Base-by-base conservation (phyloP, 2,329 filamentous ascomycete species). In the Aspergillus carbonarius region DNA sequence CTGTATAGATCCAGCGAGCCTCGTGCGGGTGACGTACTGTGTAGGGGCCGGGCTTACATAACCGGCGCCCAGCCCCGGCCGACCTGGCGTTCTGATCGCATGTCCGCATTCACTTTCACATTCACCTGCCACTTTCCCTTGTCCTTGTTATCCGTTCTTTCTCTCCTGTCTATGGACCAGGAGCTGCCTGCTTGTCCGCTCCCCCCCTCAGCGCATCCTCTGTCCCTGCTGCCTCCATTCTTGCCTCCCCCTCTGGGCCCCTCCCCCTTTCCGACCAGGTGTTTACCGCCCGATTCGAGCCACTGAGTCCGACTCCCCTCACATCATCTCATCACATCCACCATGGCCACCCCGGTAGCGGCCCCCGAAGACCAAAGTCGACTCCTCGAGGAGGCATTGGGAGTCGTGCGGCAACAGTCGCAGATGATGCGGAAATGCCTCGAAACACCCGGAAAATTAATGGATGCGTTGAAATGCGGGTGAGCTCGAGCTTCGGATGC, bases 381-480 rank as follows among this genome's bases (percentile, higher is more conserved):
- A 72, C 86, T 99, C 81, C 88, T 99, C 69, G 95, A 99, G 81
- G 95, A 99, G 88, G 95, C 96, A 72, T 82, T 98, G 78, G 87
- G 90, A 62, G 93, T 96, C 54, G 96, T 99, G 78, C 91, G 93
- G 79, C 93, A 98, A 80, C 96, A 99, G 85, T 95, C 93, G 60
- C 87, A 88, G 72, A 85, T 96, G 75, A 99, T 99, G 95, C 92
- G 93, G 81, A 93, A 96, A 82, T 98, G 93, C 72, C 85, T 99
- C 61, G 96, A 99, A 75, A 96, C 92, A 9, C 93, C 95, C 6
- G 93, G 95, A 65, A 99, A 99, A 85, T 88, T 99, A 66, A 99
- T 99, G 95, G 95, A 99, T 82, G 95, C 95, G 70, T 86, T 99
- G 71, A 99, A 99, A 81, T 98, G 93, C 90, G 96, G 93, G 95